These are phyloP conservation scores for Suillus decipiens DNA, from an alignment of 768 basidiomycete species.

Conservation along the genomic window DNA sequence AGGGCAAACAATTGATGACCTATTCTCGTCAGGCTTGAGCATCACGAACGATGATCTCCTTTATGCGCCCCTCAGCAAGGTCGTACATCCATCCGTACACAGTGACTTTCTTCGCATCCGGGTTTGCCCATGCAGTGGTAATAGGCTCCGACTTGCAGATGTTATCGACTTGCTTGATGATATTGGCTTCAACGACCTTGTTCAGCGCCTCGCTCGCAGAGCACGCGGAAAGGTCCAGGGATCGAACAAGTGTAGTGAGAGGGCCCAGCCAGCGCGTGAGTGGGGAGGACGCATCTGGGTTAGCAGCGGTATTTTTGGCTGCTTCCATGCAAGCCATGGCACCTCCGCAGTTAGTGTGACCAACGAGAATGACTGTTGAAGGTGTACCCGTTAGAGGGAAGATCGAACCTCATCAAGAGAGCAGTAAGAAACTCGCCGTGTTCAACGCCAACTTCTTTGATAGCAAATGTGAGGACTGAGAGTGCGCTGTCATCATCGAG, in stretches of 20 bases:
- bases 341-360: conserved; percentile 85
- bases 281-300: conserved; percentile 33
- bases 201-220: conserved; percentile 42
- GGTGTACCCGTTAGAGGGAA: conserved; percentile 9
- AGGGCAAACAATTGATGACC: not conserved
- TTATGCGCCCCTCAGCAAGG: conserved; percentile 56
- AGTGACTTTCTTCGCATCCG: conserved; percentile 41
- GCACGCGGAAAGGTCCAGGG: conserved; percentile 44
- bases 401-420: conserved; percentile 32
- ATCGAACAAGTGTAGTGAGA: conserved; percentile 50
- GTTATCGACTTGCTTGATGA: conserved; percentile 55
- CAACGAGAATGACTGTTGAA: conserved; percentile 70
- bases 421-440: conserved; percentile 61
- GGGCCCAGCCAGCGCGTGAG: conserved; percentile 76
- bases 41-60: conserved; percentile 43
- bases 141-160: conserved; percentile 50
- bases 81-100: conserved; percentile 82
- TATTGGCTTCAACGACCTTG: conserved; percentile 59
- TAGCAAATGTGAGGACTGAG: conserved; percentile 74
- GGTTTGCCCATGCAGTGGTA: conserved; percentile 41
- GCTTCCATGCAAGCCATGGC: conserved; percentile 57
- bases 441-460: conserved; percentile 68
- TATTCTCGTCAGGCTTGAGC: not conserved
- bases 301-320: conserved; percentile 35
- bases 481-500: conserved; percentile 69